Percentiles rank a stretch among this genome's conserved stretches.
Evolutionary conservation across 2,329 filamentous ascomycete species (phyloP).

Genomic region (Microdochium paspali): DNA sequence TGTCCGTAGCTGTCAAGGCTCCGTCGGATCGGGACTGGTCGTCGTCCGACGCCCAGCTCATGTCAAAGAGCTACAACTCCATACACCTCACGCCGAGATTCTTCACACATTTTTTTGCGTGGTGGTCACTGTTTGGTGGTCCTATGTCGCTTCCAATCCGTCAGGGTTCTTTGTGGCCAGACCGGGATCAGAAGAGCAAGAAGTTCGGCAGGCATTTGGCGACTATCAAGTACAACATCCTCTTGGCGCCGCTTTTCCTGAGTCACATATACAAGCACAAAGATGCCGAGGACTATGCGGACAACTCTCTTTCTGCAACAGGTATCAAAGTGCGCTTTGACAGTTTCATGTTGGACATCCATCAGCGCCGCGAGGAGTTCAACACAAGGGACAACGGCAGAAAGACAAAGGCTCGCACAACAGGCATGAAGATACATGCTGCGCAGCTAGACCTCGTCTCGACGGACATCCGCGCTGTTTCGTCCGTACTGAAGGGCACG

Average conservation of each 20-base stretch:
- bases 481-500: conserved; percentile 77
- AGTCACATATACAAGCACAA: conserved; percentile 99
- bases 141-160: conserved; percentile 91
- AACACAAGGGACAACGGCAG: conserved; percentile 69
- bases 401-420: conserved; percentile 72
- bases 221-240: conserved; percentile 96
- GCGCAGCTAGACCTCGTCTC: conserved; percentile 87
- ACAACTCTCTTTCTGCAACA: conserved; percentile 74
- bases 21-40: conserved; percentile 83
- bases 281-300: conserved; percentile 76
- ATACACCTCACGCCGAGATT: conserved; percentile 91
- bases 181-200: conserved; percentile 92
- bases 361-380: conserved; percentile 89
- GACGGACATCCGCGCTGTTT: conserved; percentile 87
- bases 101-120: conserved; percentile 96
- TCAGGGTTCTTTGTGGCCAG: conserved; percentile 85
- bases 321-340: conserved; percentile 94
- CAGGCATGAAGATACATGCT: conserved; percentile 90
- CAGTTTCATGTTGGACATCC: conserved; percentile 94
- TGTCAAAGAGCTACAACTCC: conserved; percentile 85
- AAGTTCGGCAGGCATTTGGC: conserved; percentile 95
- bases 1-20: conserved; percentile 85
- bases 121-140: conserved; percentile 95
- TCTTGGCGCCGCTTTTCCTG: conserved; percentile 86
- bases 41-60: conserved; percentile 48